Percentiles rank a stretch among this genome's conserved stretches.
These are phyloP conservation scores for Nicotiana noctiflora DNA, from an alignment of 257 asterid genomes.

Conservation along the genomic window DNA sequence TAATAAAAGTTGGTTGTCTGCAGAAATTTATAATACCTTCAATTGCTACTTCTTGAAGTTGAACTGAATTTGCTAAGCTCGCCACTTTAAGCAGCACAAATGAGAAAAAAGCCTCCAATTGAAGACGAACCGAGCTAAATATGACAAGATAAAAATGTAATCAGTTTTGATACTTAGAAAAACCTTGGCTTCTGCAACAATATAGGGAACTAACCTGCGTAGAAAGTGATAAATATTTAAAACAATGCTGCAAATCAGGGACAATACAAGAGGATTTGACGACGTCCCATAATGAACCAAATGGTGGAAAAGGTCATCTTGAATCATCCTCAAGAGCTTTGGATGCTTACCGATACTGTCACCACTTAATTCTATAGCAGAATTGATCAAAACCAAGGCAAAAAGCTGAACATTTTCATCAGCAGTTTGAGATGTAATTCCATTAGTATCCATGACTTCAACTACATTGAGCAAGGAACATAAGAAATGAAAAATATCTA, in stretches of 20 bases:
- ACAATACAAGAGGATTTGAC: slow-evolving; percentile 67
- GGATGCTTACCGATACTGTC: slow-evolving; percentile 88
- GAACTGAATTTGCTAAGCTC: slow-evolving; percentile 32
- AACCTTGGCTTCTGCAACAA: background rate
- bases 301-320: slow-evolving; percentile 84
- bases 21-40: slow-evolving; percentile 84
- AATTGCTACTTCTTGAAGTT: slow-evolving; percentile 75
- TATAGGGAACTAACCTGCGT: slow-evolving; percentile 39
- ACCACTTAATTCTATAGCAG: slow-evolving; percentile 78
- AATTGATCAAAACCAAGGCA: slow-evolving; percentile 62
- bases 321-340: slow-evolving; percentile 84
- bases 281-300: slow-evolving; percentile 66
- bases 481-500: slow-evolving; percentile 83
- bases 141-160: background rate
- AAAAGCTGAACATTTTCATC: slow-evolving; percentile 76
- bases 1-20: slow-evolving; percentile 64
- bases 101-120: slow-evolving; percentile 75
- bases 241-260: slow-evolving; percentile 87
- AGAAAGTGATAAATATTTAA: slow-evolving; percentile 79
- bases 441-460: slow-evolving; percentile 54
- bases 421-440: slow-evolving; percentile 32
- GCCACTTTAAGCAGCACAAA: slow-evolving; percentile 58
- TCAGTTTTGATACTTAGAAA: background rate
- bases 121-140: slow-evolving; percentile 74
- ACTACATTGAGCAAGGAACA: slow-evolving; percentile 84